A percentile compares a stretch with the other conserved stretches of the same genome.
These are phyloP conservation scores for Rubroshorea leprosula DNA, from an alignment of 345 rosid species.

Conservation along the genomic window DNA sequence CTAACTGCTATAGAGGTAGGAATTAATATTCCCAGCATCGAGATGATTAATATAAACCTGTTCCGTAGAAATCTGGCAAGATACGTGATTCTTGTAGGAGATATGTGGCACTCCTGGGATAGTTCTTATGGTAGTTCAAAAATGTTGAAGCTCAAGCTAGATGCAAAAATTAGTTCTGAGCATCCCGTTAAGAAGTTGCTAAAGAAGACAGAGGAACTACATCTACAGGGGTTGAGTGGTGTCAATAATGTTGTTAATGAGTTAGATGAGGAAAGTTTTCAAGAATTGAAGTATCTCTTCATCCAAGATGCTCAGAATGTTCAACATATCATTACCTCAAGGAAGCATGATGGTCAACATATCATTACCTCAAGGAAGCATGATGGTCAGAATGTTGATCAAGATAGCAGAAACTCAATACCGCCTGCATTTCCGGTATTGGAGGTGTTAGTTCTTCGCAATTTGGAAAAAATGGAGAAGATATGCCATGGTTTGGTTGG, in stretches of 20 bases:
- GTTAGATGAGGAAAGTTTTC: slow-evolving; percentile 11
- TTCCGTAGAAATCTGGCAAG: slow-evolving; percentile 3
- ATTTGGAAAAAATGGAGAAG: not conserved
- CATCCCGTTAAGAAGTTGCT: not conserved
- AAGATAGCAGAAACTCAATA: no score
- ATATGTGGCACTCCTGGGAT: slow-evolving; percentile 3
- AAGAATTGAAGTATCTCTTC: slow-evolving; percentile 3
- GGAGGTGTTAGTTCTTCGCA: not conserved
- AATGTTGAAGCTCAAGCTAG: slow-evolving; percentile 15
- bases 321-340: not conserved
- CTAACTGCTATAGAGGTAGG: slow-evolving; percentile 10
- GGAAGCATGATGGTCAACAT: no score
- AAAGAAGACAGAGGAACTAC: not conserved
- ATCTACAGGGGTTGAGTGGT: slow-evolving; percentile 4
- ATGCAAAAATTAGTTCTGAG: not conserved
- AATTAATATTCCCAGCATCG: slow-evolving; percentile 5
- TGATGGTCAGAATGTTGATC: no score
- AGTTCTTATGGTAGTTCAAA: not conserved
- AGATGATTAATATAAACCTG: slow-evolving; percentile 2
- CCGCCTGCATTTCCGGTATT: not conserved
- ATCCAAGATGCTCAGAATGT: not conserved
- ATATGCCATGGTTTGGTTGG: not conserved
- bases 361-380: no score
- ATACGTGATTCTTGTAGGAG: slow-evolving; percentile 14
- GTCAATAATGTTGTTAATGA: slow-evolving; percentile 1